Base-by-base conservation (phyloP, 1,139 yeast species). In the Pichia norvegensis region DNA sequence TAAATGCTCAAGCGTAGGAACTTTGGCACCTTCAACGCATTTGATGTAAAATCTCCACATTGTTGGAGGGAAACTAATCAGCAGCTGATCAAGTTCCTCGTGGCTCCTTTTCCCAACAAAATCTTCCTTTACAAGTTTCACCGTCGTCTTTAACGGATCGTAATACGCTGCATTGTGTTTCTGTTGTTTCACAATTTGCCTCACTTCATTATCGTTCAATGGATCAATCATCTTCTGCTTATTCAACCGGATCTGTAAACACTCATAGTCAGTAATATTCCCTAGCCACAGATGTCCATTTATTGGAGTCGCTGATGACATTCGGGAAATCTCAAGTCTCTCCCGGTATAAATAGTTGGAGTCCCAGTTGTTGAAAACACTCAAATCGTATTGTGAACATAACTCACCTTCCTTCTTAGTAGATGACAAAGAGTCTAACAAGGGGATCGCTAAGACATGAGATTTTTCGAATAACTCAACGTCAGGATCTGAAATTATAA, bases 251-350 rank as follows among this genome's bases (percentile, higher is more conserved):
- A 60, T 59, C 43, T 61, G 62, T 37, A 62, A 51, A 47, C 64
- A 61, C 50, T 69, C 72, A 53, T 67, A 74, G 57, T 81, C 85
- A 1, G 76, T 71, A 1, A 78, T 68, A 58, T 88, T 90, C 1
- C 97, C 97, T 41, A 82, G 71, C 90, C 90, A 90, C 4, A 88
- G 76, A 39, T 46, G 21, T 11, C 46, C 43, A 40, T 76, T 70
- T 16, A 67, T 64, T 17, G 69, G 71, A 0, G 94, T 76, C 0
- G 95, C 95, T 2, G 86, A 71, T 0, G 96, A 82, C 92, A 90
- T 85, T 59, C 78, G 77, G 3, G 87, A 71, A 50, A 88, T 82
- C 62, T 88, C 96, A 11, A 85, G 70, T 50, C 85, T 79, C 60
- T 90, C 97, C 56, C 84, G 79, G 47, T 79, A 72, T 33, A 76